Evolutionary conservation across 2,329 filamentous ascomycete species (phyloP), one percentile per base, ranked within the genome.

Genomic region (Neopestalotiopsis clavispora): DNA sequence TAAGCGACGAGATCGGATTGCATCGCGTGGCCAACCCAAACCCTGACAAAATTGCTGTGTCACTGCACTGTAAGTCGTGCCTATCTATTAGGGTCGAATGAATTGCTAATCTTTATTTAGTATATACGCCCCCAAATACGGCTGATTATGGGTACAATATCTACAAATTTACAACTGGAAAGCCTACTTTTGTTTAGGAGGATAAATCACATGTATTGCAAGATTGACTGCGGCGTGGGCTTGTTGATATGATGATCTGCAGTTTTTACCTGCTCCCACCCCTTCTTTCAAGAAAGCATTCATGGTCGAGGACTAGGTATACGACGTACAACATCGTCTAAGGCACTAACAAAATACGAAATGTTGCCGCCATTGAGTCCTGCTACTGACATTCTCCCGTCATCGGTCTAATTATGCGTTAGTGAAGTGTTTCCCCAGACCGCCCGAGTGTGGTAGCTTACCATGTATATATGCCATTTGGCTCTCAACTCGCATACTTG

Each of bases 71-170:
- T 65, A 17, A 45, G 62, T 52, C 20, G 30, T 34, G 2, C 32
- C 14, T 13, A 6, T 42, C n/a, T 34, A 30, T 34, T n/a, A n/a
- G 2, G 14, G 13, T 0, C 10, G 32, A 38, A 40, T 13, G n/a
- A 4, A 7, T n/a, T 4, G n/a, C 62, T 65, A 20, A 65, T 20
- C 30, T 56, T 30, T n/a, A 3, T 38, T 13, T 34, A 77, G 65
- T 91, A n/a, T 90, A 90, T 71, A 89, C 87, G 3, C 90, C 90
- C 23, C 90, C 90, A 1, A 90, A 91, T 73, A 90, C 89, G 3
- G 88, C 88, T 13, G 85, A 84, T 17, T 85, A 87, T 72, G 90
- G 90, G 10, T 91, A 89, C 76, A 83, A 86, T 69, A 83, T 90
- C 60, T 92, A 89, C 73, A 84, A 90, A 69, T 85, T 88, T 72